These are phyloP conservation scores for Desmodesmus armatus DNA, from an alignment of 139 green algal genomes.

Conservation along the genomic window DNA sequence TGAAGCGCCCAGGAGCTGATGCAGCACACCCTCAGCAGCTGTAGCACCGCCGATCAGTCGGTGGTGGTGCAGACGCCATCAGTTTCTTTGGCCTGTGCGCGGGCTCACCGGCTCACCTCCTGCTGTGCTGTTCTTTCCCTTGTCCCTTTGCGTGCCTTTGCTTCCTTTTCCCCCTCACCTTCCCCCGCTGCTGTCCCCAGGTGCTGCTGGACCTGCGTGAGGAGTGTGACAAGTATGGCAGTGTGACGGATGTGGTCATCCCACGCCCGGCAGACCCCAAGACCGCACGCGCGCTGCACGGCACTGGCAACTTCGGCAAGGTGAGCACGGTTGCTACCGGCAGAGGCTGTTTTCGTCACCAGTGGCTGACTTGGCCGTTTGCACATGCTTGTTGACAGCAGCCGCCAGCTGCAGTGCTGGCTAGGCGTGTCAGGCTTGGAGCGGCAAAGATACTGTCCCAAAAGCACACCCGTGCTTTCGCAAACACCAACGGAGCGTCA, in stretches of 20 bases:
- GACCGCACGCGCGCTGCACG: constrained; percentile 48
- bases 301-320: constrained; percentile 67
- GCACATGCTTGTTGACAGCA: neutral
- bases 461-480: too few species aligned
- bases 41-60: neutral
- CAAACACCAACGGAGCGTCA: too few species aligned
- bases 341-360: neutral
- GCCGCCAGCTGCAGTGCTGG: neutral
- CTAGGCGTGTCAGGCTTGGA: neutral
- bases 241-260: constrained; percentile 66
- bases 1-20: neutral
- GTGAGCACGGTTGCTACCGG: constrained; percentile 14
- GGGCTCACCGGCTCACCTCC: neutral
- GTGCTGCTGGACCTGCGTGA: constrained; percentile 75
- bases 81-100: neutral
- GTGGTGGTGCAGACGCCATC: neutral
- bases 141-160: neutral
- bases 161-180: neutral
- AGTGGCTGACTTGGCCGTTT: neutral
- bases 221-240: constrained; percentile 72
- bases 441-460: too few species aligned
- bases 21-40: neutral
- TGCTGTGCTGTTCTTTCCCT: constrained; percentile 22
- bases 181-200: constrained; percentile 32
- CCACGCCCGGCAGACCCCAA: constrained; percentile 62